Evolutionary conservation across 805 yeast genomes (phyloP), one percentile per base, ranked within the genome.

Genomic region (Osmozyma mogii): DNA sequence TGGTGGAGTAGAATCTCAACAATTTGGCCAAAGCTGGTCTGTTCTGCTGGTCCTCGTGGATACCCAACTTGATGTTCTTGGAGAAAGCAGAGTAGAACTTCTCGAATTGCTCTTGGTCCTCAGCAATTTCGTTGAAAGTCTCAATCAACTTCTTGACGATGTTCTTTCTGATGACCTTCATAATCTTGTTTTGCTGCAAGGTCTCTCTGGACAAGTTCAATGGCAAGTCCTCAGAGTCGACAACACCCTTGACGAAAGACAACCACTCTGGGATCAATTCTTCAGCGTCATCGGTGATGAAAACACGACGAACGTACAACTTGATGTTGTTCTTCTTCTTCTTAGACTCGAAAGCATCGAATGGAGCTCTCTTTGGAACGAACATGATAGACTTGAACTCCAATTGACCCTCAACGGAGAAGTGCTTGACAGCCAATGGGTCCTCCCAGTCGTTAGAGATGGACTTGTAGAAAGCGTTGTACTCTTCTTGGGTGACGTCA

Each of bases 391-490:
- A 97, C 72, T 81, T 88, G 79, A 92, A 92, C 74, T 92, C 99
- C 54, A 92, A 78, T 75, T 92, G 98, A 75, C 99, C 99, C 74
- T 92, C 99, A 56, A 92, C 99, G 30, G 96, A 84, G 77, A 92
- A 92, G 72, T 92, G 99, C 78, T 92, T 92, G 49, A 92, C 97
- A 47, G 96, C 96, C 61, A 92, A 78, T 68, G 96, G 99, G 62
- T 92, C 98, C 73, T 92, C 98, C 98, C 98, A 92, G 69, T 92
- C 99, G 69, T 92, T 92, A 34, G 98, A 88, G 57, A 92, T 92
- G 29, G 97, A 87, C 75, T 92, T 92, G 84, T 92, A 92, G 83
- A 92, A 92, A 37, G 97, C 94, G 55, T 92, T 89, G 77, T 92
- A 92, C 71, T 92, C 99, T 46, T 92, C 98, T 73, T 85, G 88